These are phyloP conservation scores for Amanita molliuscula DNA, from an alignment of 768 basidiomycete species.

Conservation along the genomic window DNA sequence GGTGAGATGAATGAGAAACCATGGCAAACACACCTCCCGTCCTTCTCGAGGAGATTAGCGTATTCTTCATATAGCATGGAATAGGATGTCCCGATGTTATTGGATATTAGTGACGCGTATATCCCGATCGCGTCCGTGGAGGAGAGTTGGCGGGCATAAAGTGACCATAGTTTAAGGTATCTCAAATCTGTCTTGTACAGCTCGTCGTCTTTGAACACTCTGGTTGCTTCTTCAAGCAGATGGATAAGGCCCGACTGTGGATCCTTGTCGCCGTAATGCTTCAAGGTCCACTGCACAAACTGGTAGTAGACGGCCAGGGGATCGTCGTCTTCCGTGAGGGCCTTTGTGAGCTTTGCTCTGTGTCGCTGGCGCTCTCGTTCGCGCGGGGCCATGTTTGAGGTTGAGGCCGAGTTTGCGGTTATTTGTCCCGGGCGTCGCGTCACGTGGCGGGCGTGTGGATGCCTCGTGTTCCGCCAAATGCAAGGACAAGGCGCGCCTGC, in stretches of 20 bases:
- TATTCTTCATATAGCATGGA: slow-evolving; percentile 88
- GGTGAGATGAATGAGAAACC: not conserved
- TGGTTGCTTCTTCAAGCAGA: slow-evolving; percentile 75
- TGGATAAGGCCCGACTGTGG: slow-evolving; percentile 66
- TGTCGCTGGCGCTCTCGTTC: slow-evolving; percentile 27
- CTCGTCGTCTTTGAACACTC: slow-evolving; percentile 73
- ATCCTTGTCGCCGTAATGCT: slow-evolving; percentile 65
- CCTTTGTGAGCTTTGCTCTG: slow-evolving; percentile 33
- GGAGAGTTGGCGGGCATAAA: slow-evolving; percentile 76
- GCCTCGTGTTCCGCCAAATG: slow-evolving; percentile 1
- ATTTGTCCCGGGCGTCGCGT: slow-evolving; percentile 6
- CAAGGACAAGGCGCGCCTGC: not conserved
- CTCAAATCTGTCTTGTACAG: slow-evolving; percentile 81
- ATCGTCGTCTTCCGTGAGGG: slow-evolving; percentile 70
- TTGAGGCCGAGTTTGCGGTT: slow-evolving; percentile 1
- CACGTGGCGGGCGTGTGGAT: not conserved
- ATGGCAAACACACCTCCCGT: slow-evolving; percentile 55
- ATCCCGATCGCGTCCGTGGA: slow-evolving; percentile 55
- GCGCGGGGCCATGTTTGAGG: slow-evolving; percentile 8
- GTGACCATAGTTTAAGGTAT: slow-evolving; percentile 87
- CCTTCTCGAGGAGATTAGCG: slow-evolving; percentile 65
- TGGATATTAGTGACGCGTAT: slow-evolving; percentile 65
- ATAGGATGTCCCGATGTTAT: slow-evolving; percentile 67
- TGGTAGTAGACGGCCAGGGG: slow-evolving; percentile 77
- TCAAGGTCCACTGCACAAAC: slow-evolving; percentile 85